Percentiles rank a stretch among this genome's conserved stretches.
phyloP scores from a whole-genome alignment of 495 filamentous ascomycete species.

The Aspergillus olivimuriae region DNA sequence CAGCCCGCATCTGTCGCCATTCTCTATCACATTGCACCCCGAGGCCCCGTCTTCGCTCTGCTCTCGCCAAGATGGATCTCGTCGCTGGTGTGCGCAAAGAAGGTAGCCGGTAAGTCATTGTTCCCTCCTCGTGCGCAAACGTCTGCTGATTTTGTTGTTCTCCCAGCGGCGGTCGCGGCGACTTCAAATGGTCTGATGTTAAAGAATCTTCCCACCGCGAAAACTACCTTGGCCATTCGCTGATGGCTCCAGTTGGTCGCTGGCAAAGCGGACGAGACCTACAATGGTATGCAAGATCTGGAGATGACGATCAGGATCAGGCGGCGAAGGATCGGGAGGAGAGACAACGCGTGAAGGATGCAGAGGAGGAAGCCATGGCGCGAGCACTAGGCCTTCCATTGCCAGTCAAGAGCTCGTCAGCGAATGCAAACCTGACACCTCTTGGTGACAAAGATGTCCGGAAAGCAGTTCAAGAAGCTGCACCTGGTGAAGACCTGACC shows the following conservation, averaged over 20 bases:
- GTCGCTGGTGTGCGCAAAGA: slow-evolving; percentile 88
- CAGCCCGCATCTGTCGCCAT: too few species aligned
- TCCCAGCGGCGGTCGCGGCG: slow-evolving; percentile 74
- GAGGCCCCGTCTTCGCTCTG: too few species aligned
- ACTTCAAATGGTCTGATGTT: slow-evolving; percentile 96
- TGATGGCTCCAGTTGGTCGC: slow-evolving; percentile 92
- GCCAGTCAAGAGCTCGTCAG: slow-evolving; percentile 27
- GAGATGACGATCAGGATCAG: slow-evolving; percentile 51
- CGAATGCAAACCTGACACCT: slow-evolving; percentile 40
- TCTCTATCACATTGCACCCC: too few species aligned
- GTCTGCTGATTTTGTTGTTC: slow-evolving; percentile 5
- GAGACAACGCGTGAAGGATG: slow-evolving; percentile 76
- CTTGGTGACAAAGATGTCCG: slow-evolving; percentile 28
- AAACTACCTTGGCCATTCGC: slow-evolving; percentile 93
- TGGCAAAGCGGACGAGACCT: slow-evolving; percentile 92
- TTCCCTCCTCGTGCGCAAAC: not conserved
- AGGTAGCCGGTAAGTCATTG: slow-evolving; percentile 59
- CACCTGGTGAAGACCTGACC: slow-evolving; percentile 23
- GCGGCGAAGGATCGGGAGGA: slow-evolving; percentile 63
- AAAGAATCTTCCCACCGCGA: slow-evolving; percentile 81
- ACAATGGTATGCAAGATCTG: slow-evolving; percentile 78
- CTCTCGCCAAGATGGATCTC: slow-evolving; percentile 67
- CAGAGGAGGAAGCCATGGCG: slow-evolving; percentile 84
- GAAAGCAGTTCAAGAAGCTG: slow-evolving; percentile 24
- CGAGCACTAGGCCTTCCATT: slow-evolving; percentile 74